These are phyloP conservation scores for Grammothele lineata DNA, from an alignment of 768 basidiomycete species.

Conservation along the genomic window DNA sequence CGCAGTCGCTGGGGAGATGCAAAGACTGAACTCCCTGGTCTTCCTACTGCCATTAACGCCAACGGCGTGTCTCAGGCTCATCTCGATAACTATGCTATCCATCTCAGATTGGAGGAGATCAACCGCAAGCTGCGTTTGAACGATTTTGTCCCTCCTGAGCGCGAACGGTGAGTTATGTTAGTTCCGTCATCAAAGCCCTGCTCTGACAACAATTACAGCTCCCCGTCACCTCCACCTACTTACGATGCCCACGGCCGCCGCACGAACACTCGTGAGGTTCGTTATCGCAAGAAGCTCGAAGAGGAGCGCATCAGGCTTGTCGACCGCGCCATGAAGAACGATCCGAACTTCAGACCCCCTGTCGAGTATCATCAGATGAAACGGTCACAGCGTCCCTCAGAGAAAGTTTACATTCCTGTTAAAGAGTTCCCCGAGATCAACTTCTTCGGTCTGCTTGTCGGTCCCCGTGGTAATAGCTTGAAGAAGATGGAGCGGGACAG, in stretches of 20 bases:
- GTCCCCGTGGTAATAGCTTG: constrained; percentile 96
- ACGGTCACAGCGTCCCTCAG: constrained; percentile 87
- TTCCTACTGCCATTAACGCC: constrained; percentile 92
- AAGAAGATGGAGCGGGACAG: constrained; percentile 99
- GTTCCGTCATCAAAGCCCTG: no score
- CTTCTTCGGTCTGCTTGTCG: constrained; percentile 97
- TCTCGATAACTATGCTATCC: constrained; percentile 96
- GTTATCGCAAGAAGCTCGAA: constrained; percentile 93
- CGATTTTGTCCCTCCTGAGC: constrained; percentile 93
- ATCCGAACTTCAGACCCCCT: constrained; percentile 96
- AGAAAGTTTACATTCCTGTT: constrained; percentile 99
- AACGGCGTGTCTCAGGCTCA: constrained; percentile 93
- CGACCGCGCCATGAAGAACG: constrained; percentile 94
- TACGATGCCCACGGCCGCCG: constrained; percentile 97
- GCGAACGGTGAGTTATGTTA: constrained; percentile 64
- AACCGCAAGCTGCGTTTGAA: constrained; percentile 91
- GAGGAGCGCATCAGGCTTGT: constrained; percentile 91
- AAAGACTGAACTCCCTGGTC: constrained; percentile 84
- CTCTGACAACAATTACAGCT: constrained; percentile 41
- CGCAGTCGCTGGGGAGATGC: constrained; percentile 98
- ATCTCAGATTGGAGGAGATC: constrained; percentile 94
- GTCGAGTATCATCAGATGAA: constrained; percentile 96
- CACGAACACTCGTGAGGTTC: constrained; percentile 97
- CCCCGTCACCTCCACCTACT: constrained; percentile 94
- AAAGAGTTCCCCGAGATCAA: constrained; percentile 99